Conservation (phyloP, 352 stramenopile genomes). For the Globisporangium sylvaticum region DNA sequence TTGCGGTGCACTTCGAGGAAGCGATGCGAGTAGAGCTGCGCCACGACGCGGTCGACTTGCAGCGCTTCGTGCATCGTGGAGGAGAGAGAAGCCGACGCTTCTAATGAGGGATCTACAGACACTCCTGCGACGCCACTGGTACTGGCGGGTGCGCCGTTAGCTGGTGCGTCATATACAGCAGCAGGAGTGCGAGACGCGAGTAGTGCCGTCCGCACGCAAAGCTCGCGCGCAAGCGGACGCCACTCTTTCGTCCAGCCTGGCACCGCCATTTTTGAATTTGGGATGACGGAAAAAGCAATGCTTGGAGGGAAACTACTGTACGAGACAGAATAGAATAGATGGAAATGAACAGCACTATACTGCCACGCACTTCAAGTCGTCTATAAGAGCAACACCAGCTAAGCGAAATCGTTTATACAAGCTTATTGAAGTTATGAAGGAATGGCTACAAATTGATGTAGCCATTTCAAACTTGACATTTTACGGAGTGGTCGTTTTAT, state of each 20-base stretch:
- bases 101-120: not conserved
- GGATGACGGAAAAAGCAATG: not conserved
- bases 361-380: not conserved
- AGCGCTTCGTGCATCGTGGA: conserved; percentile 15
- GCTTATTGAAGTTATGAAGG: not conserved
- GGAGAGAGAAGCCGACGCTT: not conserved
- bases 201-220: conserved; percentile 27
- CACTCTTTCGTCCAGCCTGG: conserved; percentile 60
- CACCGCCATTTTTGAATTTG: conserved; percentile 18
- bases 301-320: not conserved
- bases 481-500: not conserved
- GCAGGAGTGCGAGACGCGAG: not conserved
- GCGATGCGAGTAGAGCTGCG: conserved; percentile 38
- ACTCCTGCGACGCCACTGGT: too few relatives aligned
- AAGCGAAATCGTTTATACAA: not conserved
- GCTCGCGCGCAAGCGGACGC: conserved; percentile 47
- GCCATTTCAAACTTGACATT: not conserved
- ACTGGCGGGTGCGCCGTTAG: not conserved
- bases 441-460: not conserved
- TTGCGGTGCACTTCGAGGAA: conserved; percentile 51
- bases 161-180: not conserved
- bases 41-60: conserved; percentile 44
- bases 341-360: not conserved
- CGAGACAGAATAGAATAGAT: not conserved
- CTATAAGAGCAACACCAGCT: not conserved